Percentiles rank a stretch among this genome's conserved stretches.
phyloP scores from a whole-genome alignment of 2,329 filamentous ascomycete species.

The Pseudocercospora vitis region DNA sequence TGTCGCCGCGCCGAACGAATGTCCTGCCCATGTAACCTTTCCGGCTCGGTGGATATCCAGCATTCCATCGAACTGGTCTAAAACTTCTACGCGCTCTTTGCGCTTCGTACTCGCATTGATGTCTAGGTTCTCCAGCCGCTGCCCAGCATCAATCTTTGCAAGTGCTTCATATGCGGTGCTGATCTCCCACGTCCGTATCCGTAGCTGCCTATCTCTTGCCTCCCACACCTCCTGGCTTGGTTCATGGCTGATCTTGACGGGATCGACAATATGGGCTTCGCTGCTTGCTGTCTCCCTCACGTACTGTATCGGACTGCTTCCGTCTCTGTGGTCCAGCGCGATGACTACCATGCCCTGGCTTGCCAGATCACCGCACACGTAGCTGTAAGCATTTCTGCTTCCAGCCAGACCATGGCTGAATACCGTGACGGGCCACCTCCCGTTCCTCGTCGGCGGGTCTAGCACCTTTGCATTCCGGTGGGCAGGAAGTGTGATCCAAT shows the following conservation, averaged over 20 bases:
- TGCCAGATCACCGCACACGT: slow-evolving; percentile 73
- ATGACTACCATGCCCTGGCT: slow-evolving; percentile 79
- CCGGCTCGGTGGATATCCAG: slow-evolving; percentile 71
- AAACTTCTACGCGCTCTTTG: slow-evolving; percentile 44
- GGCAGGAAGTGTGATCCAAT: slow-evolving; percentile 72
- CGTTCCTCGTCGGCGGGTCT: slow-evolving; percentile 46
- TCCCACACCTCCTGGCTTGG: slow-evolving; percentile 62
- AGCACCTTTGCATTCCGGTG: slow-evolving; percentile 69
- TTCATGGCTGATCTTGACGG: slow-evolving; percentile 57
- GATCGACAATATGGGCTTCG: slow-evolving; percentile 45
- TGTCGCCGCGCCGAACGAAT: slow-evolving; percentile 78
- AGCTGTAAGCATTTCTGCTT: slow-evolving; percentile 80
- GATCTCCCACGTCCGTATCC: slow-evolving; percentile 76
- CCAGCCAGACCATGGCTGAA: slow-evolving; percentile 87
- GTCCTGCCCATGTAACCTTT: slow-evolving; percentile 71
- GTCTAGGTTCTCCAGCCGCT: slow-evolving; percentile 48
- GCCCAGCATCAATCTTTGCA: slow-evolving; percentile 62
- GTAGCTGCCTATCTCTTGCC: slow-evolving; percentile 68
- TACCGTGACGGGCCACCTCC: slow-evolving; percentile 75
- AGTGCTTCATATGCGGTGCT: slow-evolving; percentile 69
- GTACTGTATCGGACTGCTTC: slow-evolving; percentile 72
- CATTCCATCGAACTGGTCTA: slow-evolving; percentile 60
- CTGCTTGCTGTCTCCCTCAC: slow-evolving; percentile 60
- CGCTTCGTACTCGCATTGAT: slow-evolving; percentile 41
- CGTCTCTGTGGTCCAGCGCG: slow-evolving; percentile 80